Evolutionary conservation across 768 basidiomycete species (phyloP), one percentile per base, ranked within the genome.

Genomic region (Candolleomyces aberdarensis): DNA sequence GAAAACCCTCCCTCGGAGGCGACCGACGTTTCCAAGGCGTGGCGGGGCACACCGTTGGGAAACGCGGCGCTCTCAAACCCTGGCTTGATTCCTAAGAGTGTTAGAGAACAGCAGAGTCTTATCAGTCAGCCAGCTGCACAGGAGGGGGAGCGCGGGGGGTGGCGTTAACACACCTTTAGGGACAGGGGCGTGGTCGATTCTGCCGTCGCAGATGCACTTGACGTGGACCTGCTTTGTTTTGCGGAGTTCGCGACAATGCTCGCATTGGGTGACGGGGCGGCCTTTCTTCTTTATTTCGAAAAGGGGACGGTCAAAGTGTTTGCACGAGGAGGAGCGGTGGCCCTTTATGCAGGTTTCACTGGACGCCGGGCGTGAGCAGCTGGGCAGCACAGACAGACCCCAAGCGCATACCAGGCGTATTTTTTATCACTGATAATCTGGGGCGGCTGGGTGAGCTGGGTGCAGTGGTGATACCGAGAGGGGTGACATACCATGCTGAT

Each of bases 271-370:
- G 26, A 94, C 84, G 1, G 94, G 94, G 44, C 94, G 84, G 2
- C 94, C 94, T 71, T 96, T 95, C 80, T 90, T 92, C 79, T 94
- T 93, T 60, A 96, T 91, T 75, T 96, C 92, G 71, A 88, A 94
- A 56, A 96, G 80, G 41, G 93, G 89, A 46, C 94, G 84, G 72
- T 94, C 92, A 57, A 85, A 89, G 71, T 96, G 94, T 69, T 86
- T 88, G 76, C 94, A 96, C 32, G 86, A 83, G 15, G 92, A 92
- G 15, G 94, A 95, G 53, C 94, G 85, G 75, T 96, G 94, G 17
- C 94, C 94, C 76, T 94, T 94, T 75, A 95, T 95, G 78, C 94
- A 96, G 65, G 92, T 90, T 78, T 91, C 91, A 74, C 93, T 94
- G 31, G 59, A 47, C 20, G 49, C 51, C 46, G 46, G 47, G 58